phyloP scores from a whole-genome alignment of 495 filamentous ascomycete genomes.

The Aspergillus egyptiacus region DNA sequence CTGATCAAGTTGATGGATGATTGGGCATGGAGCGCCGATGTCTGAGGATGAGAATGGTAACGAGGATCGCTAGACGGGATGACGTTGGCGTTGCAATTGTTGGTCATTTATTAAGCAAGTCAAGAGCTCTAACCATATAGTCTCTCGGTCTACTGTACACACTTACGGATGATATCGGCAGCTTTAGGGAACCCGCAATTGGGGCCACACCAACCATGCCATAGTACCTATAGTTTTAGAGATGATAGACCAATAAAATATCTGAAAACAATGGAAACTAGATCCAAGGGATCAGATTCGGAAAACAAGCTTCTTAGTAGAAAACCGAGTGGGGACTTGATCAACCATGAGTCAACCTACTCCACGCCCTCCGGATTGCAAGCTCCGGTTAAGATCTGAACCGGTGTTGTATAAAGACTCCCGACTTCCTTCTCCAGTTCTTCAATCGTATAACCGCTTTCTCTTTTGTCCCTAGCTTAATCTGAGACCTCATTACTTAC shows the following conservation, averaged over 20 bases:
- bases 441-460: not conserved
- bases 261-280: not conserved
- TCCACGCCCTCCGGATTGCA: not conserved
- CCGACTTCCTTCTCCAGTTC: not conserved
- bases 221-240: not conserved
- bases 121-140: not conserved
- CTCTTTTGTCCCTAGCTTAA: too few relatives aligned
- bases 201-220: not conserved
- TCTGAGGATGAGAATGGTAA: too few relatives aligned
- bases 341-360: conserved; percentile 1
- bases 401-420: not conserved
- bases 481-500: too few relatives aligned
- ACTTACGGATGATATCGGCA: conserved; percentile 2
- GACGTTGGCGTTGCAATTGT: too few relatives aligned
- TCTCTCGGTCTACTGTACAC: conserved; percentile 1
- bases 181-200: not conserved
- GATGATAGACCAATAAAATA: not conserved
- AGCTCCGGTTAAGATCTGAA: conserved; percentile 4
- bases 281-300: not conserved
- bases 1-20: conserved; percentile 14
- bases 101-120: not conserved
- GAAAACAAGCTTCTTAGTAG: not conserved
- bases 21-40: too few relatives aligned
- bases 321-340: not conserved
- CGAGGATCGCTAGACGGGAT: too few relatives aligned